Conservation (phyloP, 1,139 yeast species). For the Blastobotrys indianensis region DNA sequence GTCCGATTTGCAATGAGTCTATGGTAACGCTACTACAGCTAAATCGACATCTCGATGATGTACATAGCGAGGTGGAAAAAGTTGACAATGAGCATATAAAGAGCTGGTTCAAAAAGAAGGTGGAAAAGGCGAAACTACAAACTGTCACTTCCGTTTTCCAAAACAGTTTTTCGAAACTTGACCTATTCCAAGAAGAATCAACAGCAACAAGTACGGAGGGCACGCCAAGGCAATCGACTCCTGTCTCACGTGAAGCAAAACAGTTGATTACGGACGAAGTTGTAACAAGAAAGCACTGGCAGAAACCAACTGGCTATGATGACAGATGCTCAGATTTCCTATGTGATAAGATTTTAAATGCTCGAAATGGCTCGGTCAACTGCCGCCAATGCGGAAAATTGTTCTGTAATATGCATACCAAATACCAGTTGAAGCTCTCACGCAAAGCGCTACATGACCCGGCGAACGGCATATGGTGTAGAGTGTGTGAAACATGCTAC, state of each 20-base stretch:
- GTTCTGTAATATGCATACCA: conserved; percentile 62
- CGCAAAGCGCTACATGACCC: conserved; percentile 44
- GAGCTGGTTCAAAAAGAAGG: conserved; percentile 36
- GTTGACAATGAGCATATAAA: conserved; percentile 35
- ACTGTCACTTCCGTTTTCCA: conserved; percentile 28
- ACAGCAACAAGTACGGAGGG: conserved; percentile 7
- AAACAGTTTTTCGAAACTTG: conserved; percentile 31
- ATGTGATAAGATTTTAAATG: conserved; percentile 30
- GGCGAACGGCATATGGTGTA: conserved; percentile 54
- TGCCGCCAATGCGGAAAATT: conserved; percentile 59
- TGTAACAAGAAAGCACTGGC: conserved; percentile 61
- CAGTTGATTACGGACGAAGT: conserved; percentile 23
- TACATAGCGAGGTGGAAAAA: conserved; percentile 41
- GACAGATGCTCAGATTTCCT: conserved; percentile 30
- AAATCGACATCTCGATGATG: conserved; percentile 68
- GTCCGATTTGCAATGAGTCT: conserved; percentile 67
- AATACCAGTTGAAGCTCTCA: conserved; percentile 44
- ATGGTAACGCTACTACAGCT: conserved; percentile 55
- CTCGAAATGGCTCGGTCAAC: conserved; percentile 31
- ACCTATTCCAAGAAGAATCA: conserved; percentile 26
- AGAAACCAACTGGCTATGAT: conserved; percentile 36
- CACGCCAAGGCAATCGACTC: conserved; percentile 11
- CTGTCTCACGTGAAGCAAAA: conserved; percentile 15
- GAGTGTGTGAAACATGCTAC: conserved; percentile 65
- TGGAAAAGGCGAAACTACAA: conserved; percentile 27